Evolutionary conservation across 371 early-diverging fungal genomes (phyloP), one percentile per base, ranked within the genome.

Genomic region (Smittium culicis): DNA sequence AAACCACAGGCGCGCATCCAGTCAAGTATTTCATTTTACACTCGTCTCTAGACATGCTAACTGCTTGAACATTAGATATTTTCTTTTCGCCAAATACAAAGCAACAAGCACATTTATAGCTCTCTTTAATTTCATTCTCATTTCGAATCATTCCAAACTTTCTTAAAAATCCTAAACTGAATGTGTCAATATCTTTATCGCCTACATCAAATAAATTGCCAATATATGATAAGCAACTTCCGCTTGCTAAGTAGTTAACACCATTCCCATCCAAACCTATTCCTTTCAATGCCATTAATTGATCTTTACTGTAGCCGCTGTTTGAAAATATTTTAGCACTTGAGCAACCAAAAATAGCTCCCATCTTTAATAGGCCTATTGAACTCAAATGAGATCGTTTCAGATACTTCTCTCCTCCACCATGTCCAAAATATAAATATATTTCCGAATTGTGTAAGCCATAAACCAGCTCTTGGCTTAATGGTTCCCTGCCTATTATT

Each of bases 201-300:
- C 99, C 99, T 8, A 99, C 97, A 79, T 99, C 99, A 99, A 99
- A 99, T 24, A 99, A 80, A 70, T 94, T 96, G 27, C 92, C 98
- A 0, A 98, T 86, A 0, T 98, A 78, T 1, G 92, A 82, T 2
- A 89, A 91, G 68, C 93, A 79, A 68, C 91, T 88, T 65, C 29
- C 54, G 5, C 14, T 14, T 16, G 3, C 14, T 3, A 63, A 5
- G 27, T n/a, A 63, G 25, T 25, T 28, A 63, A 63, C 5, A 28
- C 3, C n/a, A 29, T 3, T 63, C 27, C 63, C 34, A 60, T 60
- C 20, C 5, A 11, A 33, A 11, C 60, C 60, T 71, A n/a, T 73
- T 73, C 28, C 82, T 89, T n/a, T 92, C 68, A 35, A 93, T 64
- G 71, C 88, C 94, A 72, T 91, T 83, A 55, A 90, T 68, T 0